phyloP scores from a whole-genome alignment of 345 rosid species.

The Sisymbrium altissimum region DNA sequence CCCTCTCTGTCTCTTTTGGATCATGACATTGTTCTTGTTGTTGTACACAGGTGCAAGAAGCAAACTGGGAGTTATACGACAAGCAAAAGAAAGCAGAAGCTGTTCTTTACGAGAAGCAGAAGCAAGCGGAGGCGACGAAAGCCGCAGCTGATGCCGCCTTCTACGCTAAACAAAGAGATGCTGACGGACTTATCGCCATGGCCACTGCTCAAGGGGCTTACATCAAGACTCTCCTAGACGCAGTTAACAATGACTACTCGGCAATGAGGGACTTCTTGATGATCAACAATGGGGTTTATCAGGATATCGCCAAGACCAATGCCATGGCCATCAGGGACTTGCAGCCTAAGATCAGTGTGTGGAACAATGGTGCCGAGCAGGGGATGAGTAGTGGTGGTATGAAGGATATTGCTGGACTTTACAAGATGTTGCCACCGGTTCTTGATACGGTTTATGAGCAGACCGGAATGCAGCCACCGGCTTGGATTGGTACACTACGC shows the following conservation, averaged over 20 bases:
- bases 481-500: conserved; percentile 53
- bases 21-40: conserved; percentile 4
- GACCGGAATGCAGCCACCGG: conserved; percentile 76
- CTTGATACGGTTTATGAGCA: conserved; percentile 76
- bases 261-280: conserved; percentile 60
- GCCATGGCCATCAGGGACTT: conserved; percentile 55
- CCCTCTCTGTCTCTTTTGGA: not conserved
- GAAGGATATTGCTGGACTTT: conserved; percentile 69
- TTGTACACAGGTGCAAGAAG: conserved; percentile 52
- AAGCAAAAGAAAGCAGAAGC: conserved; percentile 73
- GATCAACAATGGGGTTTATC: conserved; percentile 55
- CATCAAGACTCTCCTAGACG: conserved; percentile 44
- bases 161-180: conserved; percentile 57
- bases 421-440: conserved; percentile 68
- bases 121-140: conserved; percentile 58
- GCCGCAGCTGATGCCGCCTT: conserved; percentile 57
- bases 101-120: conserved; percentile 47
- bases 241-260: conserved; percentile 54
- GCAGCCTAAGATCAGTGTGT: conserved; percentile 68
- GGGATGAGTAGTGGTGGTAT: conserved; percentile 31
- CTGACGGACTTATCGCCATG: conserved; percentile 54
- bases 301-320: conserved; percentile 59
- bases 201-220: conserved; percentile 65
- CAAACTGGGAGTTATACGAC: conserved; percentile 60
- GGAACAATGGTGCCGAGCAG: conserved; percentile 43